phyloP scores from a whole-genome alignment of 1,284 basidiomycete genomes.

The Gastroboletus turbinatus region DNA sequence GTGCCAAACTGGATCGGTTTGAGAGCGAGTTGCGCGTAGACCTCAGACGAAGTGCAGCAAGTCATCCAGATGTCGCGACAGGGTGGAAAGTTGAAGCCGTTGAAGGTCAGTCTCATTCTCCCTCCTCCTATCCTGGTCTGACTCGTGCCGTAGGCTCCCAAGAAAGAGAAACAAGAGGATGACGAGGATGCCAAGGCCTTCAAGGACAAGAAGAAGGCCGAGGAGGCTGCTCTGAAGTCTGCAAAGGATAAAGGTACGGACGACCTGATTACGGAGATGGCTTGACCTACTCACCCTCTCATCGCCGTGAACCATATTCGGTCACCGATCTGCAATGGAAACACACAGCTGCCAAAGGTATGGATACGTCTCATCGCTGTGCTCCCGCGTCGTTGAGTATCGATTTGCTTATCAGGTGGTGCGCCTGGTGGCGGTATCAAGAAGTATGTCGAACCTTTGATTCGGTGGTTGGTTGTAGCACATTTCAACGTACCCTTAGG shows the following conservation, averaged over 20 bases:
- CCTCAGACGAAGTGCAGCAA: neutral
- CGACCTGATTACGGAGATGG: neutral
- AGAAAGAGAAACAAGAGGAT: slow-evolving; percentile 74
- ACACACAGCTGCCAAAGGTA: slow-evolving; percentile 60
- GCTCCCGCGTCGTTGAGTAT: slow-evolving; percentile 3
- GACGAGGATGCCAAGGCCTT: slow-evolving; percentile 69
- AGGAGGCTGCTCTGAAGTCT: slow-evolving; percentile 66
- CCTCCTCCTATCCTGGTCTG: neutral
- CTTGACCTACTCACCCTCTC: neutral
- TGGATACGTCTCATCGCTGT: slow-evolving; percentile 20
- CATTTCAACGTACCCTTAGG: slow-evolving; percentile 37
- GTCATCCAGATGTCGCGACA: slow-evolving; percentile 66
- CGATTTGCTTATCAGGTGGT: slow-evolving; percentile 46
- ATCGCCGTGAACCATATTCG: neutral
- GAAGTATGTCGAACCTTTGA: slow-evolving; percentile 53
- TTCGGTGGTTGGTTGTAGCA: slow-evolving; percentile 5
- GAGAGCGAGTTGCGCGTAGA: neutral
- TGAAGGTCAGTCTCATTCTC: slow-evolving; percentile 46
- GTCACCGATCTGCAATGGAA: slow-evolving; percentile 1
- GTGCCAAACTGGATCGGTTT: neutral
- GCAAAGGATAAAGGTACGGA: slow-evolving; percentile 64
- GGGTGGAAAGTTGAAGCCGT: slow-evolving; percentile 79
- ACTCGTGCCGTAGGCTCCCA: slow-evolving; percentile 54
- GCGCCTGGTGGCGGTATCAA: slow-evolving; percentile 72
- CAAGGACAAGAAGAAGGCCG: slow-evolving; percentile 73